Evolutionary conservation across 352 stramenopile genomes (phyloP).

Genomic region (Thalassiosira mediterranea): DNA sequence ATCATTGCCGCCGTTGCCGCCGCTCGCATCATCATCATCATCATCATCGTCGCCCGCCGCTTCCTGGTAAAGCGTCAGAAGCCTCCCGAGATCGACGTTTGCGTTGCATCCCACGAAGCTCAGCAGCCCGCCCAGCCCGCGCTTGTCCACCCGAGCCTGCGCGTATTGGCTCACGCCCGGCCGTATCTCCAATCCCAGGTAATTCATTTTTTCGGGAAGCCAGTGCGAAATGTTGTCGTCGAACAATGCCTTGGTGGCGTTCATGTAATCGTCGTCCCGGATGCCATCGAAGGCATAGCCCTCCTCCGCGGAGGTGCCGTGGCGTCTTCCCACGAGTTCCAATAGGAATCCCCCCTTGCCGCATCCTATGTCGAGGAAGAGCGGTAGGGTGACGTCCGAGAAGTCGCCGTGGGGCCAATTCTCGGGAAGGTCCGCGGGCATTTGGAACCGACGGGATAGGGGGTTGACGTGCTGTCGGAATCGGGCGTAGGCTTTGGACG

Average conservation of each 20-base stretch:
- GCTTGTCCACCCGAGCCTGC: constrained; percentile 59
- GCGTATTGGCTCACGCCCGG: constrained; percentile 70
- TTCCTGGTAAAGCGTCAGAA: constrained; percentile 65
- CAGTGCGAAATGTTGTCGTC: constrained; percentile 25
- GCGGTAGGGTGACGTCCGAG: constrained; percentile 53
- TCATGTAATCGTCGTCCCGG: constrained; percentile 12
- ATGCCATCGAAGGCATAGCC: constrained; percentile 13
- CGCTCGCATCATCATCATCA: not conserved
- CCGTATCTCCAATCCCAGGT: constrained; percentile 83
- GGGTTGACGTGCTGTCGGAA: constrained; percentile 84
- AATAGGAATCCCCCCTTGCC: constrained; percentile 80
- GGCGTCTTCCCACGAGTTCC: constrained; percentile 58
- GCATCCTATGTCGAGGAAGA: constrained; percentile 82
- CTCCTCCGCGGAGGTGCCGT: constrained; percentile 3
- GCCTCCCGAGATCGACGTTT: constrained; percentile 80
- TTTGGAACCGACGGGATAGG: constrained; percentile 69
- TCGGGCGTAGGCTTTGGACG: constrained; percentile 50
- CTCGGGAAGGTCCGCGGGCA: constrained; percentile 57
- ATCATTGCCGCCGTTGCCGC: constrained; percentile 10
- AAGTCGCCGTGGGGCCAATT: constrained; percentile 70
- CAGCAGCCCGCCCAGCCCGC: constrained; percentile 50
- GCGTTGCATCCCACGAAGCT: constrained; percentile 82
- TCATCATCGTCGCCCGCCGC: constrained; percentile 20
- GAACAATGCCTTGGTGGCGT: not conserved
- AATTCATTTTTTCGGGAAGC: constrained; percentile 66